Evolutionary conservation across 1,284 basidiomycete species (phyloP).

Genomic region (Dichomitus squalens): DNA sequence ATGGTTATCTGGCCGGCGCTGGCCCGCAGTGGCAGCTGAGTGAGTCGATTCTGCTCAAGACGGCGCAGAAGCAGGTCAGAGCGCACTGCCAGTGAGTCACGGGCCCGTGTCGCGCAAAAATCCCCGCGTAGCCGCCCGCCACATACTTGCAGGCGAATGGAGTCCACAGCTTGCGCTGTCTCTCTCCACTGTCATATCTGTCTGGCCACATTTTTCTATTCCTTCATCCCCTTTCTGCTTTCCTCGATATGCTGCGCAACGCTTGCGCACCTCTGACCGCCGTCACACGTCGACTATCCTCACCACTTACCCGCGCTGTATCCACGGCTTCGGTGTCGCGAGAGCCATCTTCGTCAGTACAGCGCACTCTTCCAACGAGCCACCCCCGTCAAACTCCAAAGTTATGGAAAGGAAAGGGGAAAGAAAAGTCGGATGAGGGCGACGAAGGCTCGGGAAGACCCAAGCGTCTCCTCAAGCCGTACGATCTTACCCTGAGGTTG

Average conservation of each 20-base stretch:
- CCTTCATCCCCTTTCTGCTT: no score
- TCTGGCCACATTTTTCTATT: neutral
- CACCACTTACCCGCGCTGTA: neutral
- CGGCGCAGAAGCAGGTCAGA: neutral
- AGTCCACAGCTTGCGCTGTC: neutral
- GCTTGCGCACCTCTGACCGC: neutral
- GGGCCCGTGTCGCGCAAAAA: neutral
- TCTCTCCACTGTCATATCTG: neutral
- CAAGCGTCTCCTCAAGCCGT: constrained; percentile 51
- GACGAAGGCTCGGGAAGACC: neutral
- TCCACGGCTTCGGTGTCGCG: neutral
- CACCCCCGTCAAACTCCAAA: neutral
- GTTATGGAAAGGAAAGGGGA: neutral
- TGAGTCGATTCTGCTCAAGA: neutral
- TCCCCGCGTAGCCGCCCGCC: constrained; percentile 1
- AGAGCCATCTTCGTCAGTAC: neutral
- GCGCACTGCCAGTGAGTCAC: neutral
- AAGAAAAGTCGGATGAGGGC: neutral
- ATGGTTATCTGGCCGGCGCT: constrained; percentile 1
- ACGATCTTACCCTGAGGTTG: constrained; percentile 58
- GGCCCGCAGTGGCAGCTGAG: neutral
- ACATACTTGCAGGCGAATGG: neutral
- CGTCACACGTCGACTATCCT: neutral
- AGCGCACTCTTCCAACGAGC: neutral
- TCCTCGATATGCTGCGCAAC: neutral